Conservation (phyloP, 768 basidiomycete genomes). For the Suillus subaureus region DNA sequence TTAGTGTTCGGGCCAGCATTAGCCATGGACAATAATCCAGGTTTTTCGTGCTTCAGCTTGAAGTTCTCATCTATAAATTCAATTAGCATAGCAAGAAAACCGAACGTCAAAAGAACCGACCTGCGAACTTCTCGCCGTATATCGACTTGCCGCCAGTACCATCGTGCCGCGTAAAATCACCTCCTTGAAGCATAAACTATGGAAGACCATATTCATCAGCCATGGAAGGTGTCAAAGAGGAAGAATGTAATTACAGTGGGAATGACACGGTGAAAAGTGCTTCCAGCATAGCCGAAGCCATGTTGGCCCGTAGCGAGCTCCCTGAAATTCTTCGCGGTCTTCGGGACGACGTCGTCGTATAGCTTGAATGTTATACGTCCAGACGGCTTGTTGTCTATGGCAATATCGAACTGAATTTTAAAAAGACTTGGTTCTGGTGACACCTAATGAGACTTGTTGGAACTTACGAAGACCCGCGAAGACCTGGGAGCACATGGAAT, state of each 20-base stretch:
- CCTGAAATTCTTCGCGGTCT: conserved; percentile 80
- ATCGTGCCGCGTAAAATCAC: conserved; percentile 77
- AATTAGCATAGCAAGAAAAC: background rate
- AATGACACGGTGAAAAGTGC: conserved; percentile 74
- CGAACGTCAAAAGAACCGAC: background rate
- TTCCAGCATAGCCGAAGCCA: conserved; percentile 72
- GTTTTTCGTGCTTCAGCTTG: conserved; percentile 57
- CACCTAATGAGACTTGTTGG: background rate
- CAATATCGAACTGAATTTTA: conserved; percentile 58
- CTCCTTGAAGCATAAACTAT: conserved; percentile 85
- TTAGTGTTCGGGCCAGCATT: conserved; percentile 84
- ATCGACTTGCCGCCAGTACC: conserved; percentile 87
- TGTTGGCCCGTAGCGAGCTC: conserved; percentile 70
- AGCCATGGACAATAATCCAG: conserved; percentile 81
- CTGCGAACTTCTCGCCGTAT: conserved; percentile 51
- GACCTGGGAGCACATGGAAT: conserved; percentile 12
- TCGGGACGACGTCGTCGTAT: conserved; percentile 81
- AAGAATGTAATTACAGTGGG: conserved; percentile 44
- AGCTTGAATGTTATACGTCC: conserved; percentile 84
- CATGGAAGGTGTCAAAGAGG: background rate
- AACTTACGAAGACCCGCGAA: conserved; percentile 33
- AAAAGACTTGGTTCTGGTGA: background rate
- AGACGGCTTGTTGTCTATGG: conserved; percentile 57
- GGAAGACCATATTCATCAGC: background rate
- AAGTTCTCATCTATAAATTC: conserved; percentile 67